Percentiles rank a stretch among this genome's conserved stretches.
phyloP scores from a whole-genome alignment of 176 grass and related monocot genomes.

The Triticum timopheevii region DNA sequence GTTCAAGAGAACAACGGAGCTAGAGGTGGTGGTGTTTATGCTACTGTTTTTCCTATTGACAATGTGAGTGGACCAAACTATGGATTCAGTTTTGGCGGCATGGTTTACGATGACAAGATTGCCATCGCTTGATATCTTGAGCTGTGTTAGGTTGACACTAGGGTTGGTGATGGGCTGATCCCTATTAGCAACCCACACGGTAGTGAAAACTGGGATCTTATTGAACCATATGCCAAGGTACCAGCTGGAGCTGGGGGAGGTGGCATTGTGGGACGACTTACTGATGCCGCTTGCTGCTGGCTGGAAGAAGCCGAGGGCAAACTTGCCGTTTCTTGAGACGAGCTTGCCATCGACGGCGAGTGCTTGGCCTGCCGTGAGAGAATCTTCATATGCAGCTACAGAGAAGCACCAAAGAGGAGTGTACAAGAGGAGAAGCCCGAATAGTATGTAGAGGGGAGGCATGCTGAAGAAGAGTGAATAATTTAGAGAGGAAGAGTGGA shows the following conservation, averaged over 20 bases:
- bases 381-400: neutral
- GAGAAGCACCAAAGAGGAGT: neutral
- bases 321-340: too few species aligned
- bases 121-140: slow-evolving; percentile 15
- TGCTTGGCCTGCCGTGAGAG: neutral
- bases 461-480: neutral
- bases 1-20: neutral
- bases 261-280: too few species aligned
- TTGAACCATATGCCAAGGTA: slow-evolving; percentile 15
- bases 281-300: too few species aligned
- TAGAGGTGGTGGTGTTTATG: neutral
- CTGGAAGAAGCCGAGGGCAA: too few species aligned
- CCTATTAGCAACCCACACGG: slow-evolving; percentile 4
- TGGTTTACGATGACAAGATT: slow-evolving; percentile 12
- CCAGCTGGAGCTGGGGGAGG: neutral
- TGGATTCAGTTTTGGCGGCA: neutral
- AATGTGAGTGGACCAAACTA: slow-evolving; percentile 1
- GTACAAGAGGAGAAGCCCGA: neutral
- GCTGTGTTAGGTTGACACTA: neutral
- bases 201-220: neutral
- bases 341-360: neutral
- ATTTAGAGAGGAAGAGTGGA: neutral
- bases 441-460: neutral
- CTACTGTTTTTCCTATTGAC: neutral
- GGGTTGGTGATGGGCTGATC: neutral